Percentiles rank a stretch among this genome's conserved stretches.
phyloP scores from a whole-genome alignment of 2,329 filamentous ascomycete species.

The Xylariaceae sp. region DNA sequence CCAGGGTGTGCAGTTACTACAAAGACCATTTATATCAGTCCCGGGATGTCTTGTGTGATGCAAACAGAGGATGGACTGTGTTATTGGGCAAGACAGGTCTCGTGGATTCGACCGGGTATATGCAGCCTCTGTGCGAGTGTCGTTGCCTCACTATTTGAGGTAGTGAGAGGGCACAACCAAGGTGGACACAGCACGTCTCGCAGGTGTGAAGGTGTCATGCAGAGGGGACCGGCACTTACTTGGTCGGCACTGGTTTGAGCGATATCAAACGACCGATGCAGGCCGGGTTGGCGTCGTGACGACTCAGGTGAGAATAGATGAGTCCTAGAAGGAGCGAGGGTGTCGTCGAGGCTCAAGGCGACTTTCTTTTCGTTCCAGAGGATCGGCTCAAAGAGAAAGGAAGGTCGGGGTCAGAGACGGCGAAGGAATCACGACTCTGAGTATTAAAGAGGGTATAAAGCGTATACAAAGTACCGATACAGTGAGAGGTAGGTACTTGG shows the following conservation, averaged over 20 bases:
- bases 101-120: slow-evolving; percentile 18
- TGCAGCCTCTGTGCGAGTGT: slow-evolving; percentile 22
- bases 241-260: slow-evolving; percentile 21
- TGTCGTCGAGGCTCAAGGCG: slow-evolving; percentile 9
- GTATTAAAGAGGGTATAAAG: slow-evolving; percentile 20
- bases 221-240: slow-evolving; percentile 18
- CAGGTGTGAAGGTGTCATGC: slow-evolving; percentile 14
- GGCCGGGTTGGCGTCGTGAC: slow-evolving; percentile 22
- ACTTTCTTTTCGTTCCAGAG: slow-evolving; percentile 6
- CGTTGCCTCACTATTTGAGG: slow-evolving; percentile 17
- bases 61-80: slow-evolving; percentile 18
- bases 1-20: slow-evolving; percentile 8
- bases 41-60: slow-evolving; percentile 9
- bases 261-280: slow-evolving; percentile 14
- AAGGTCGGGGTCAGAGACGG: neutral
- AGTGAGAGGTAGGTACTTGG: too few relatives aligned
- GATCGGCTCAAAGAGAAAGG: neutral
- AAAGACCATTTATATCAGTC: slow-evolving; percentile 13
- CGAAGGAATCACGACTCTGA: neutral
- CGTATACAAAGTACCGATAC: neutral
- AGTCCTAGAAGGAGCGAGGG: slow-evolving; percentile 30
- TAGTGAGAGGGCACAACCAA: slow-evolving; percentile 17
- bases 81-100: slow-evolving; percentile 20
- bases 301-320: slow-evolving; percentile 24
- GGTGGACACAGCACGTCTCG: slow-evolving; percentile 11